Evolutionary conservation across 1,284 basidiomycete species (phyloP), one percentile per base, ranked within the genome.

Genomic region (Rhodotorula mucilaginosa): DNA sequence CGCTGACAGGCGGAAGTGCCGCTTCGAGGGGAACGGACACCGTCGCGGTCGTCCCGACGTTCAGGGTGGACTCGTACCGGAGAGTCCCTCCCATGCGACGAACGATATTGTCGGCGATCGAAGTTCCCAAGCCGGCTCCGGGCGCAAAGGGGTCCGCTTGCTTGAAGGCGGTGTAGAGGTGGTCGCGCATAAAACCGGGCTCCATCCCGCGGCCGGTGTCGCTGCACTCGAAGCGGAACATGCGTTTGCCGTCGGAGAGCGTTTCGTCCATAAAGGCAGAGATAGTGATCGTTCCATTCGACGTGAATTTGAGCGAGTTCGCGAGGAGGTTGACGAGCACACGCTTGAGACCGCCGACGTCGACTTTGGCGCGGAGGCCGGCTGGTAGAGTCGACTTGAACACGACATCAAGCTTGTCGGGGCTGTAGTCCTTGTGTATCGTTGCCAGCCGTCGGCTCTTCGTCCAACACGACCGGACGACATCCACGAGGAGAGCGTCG

Each of bases 101-200:
- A n/a, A 69, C 60, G 39, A 72, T 61, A 19, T 47, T 46, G 18
- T 46, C 44, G 19, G 65, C 52, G 31, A 72, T 65, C 19, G 48
- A 56, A n/a, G 61, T 39, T 3, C 70, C 70, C 23, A 74, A 59
- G 15, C 73, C 73, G 15, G 73, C 70, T 21, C 73, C 73, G 26
- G 60, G 59, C 21, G 64, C 57, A 64, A 74, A 74, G 7, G 65
- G 51, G 63, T 74, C 66, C 18, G n/a, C 57, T 29, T 72, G 70
- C 10, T 59, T 54, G 49, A 72, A 72, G 10, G 70, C 54, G 10
- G 61, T 61, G 47, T 46, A 68, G 15, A 69, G 59, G 15, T 56
- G 26, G 31, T 61, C 51, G 23, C 63, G 58, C 2, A 69, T 12
- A n/a, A 72, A 72, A 4, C 54, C 61, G 21, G 49, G 23, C 39